Evolutionary conservation across 306 rosid species (phyloP).

Genomic region (Parietaria judaica): DNA sequence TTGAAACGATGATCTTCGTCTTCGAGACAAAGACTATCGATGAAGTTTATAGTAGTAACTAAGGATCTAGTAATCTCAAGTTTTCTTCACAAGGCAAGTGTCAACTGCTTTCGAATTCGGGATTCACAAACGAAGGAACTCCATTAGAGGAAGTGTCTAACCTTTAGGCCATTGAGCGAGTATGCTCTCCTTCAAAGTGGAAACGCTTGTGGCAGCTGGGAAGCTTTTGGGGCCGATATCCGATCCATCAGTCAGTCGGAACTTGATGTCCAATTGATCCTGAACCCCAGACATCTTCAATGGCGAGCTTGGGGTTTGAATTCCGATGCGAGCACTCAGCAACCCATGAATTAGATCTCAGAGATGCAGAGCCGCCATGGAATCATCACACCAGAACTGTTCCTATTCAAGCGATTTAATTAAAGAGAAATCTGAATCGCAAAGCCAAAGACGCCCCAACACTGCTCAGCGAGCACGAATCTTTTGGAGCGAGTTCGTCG

Average conservation of each 20-base stretch:
- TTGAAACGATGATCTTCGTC: too few species aligned
- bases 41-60: neutral
- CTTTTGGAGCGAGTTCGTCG: conserved; percentile 15
- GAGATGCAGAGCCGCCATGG: neutral
- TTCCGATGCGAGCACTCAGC: conserved; percentile 9
- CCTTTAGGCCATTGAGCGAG: conserved; percentile 95
- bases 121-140: too few species aligned
- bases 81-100: neutral
- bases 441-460: neutral
- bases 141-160: conserved; percentile 18
- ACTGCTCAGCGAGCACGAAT: conserved; percentile 6
- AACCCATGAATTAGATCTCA: conserved; percentile 30
- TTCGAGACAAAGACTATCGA: neutral
- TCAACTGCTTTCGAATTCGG: neutral
- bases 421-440: conserved; percentile 5
- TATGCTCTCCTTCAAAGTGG: conserved; percentile 66
- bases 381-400: conserved; percentile 10
- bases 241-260: conserved; percentile 72
- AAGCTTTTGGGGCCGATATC: conserved; percentile 80
- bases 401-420: neutral
- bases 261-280: conserved; percentile 78
- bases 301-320: conserved; percentile 9
- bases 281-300: conserved; percentile 61
- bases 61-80: neutral
- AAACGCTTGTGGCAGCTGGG: conserved; percentile 69